Percentiles rank a stretch among this genome's conserved stretches.
Conservation (phyloP, 139 green algal species). For the Tetradesmus lagerheimii region DNA sequence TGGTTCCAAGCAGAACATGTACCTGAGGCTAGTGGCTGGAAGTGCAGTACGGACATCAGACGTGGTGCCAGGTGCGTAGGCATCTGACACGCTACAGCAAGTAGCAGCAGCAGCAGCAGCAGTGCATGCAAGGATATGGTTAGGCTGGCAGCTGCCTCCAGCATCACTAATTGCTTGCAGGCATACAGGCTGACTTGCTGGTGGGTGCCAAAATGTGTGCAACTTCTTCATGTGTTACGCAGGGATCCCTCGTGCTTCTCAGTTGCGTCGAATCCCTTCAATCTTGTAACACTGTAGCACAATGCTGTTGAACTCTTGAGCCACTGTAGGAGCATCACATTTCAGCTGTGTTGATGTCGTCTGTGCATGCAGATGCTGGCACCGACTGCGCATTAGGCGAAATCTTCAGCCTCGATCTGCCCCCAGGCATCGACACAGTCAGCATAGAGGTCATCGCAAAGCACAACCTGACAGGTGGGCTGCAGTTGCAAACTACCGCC, state of each 20-base stretch:
- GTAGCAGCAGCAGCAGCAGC: background rate
- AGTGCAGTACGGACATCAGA: background rate
- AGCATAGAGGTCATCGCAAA: slow-evolving; percentile 21
- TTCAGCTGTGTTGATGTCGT: too few species aligned
- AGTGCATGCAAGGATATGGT: background rate
- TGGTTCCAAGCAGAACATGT: slow-evolving; percentile 23
- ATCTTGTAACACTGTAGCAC: too few species aligned
- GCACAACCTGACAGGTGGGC: slow-evolving; percentile 20
- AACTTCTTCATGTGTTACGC: too few species aligned
- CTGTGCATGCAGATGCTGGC: slow-evolving; percentile 11
- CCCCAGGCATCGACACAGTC: background rate
- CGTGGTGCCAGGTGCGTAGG: background rate
- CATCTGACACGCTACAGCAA: background rate
- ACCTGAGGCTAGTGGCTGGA: background rate
- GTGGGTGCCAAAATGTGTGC: too few species aligned
- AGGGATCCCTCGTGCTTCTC: too few species aligned
- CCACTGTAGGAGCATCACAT: too few species aligned
- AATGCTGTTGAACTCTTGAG: too few species aligned
- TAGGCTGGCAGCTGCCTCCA: background rate
- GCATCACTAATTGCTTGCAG: too few species aligned
- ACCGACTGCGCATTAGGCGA: slow-evolving; percentile 38
- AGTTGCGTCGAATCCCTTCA: too few species aligned
- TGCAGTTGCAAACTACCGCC: background rate
- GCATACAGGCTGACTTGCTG: too few species aligned
- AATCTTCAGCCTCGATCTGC: slow-evolving; percentile 9